phyloP scores from a whole-genome alignment of 2,329 filamentous ascomycete species.

The Gnomoniopsis smithogilvyi region DNA sequence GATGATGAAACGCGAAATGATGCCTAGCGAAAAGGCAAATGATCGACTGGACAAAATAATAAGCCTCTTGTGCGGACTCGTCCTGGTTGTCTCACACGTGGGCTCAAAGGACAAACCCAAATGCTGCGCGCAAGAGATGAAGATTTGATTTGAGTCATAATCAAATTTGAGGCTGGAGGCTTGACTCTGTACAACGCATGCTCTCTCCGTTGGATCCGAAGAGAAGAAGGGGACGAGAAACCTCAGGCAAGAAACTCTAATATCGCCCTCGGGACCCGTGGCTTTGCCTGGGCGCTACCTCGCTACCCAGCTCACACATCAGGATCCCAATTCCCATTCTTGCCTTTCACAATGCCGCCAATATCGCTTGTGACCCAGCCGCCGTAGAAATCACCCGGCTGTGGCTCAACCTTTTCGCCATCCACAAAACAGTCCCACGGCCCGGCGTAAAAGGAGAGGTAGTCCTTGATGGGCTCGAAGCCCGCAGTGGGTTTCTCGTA shows the following conservation, averaged over 20 bases:
- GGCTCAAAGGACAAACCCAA: not conserved
- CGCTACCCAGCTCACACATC: conserved; percentile 22
- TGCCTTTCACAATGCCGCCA: conserved; percentile 46
- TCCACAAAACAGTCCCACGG: conserved; percentile 63
- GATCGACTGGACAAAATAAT: not conserved
- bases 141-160: not conserved
- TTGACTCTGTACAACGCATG: not conserved
- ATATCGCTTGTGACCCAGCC: conserved; percentile 62
- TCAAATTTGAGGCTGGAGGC: not conserved
- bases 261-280: too few relatives aligned
- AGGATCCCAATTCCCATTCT: conserved; percentile 37
- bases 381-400: conserved; percentile 62
- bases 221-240: not conserved
- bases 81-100: not conserved
- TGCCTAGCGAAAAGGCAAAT: not conserved
- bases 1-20: not conserved
- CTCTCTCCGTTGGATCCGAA: not conserved
- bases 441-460: conserved; percentile 57
- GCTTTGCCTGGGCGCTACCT: not conserved
- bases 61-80: not conserved
- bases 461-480: conserved; percentile 52
- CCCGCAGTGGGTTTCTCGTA: conserved; percentile 51
- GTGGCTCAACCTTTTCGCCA: conserved; percentile 55
- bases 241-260: not conserved
- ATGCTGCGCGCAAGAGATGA: not conserved